Conservation (phyloP, 2,329 filamentous ascomycete genomes). For the Monilinia fructicola region DNA sequence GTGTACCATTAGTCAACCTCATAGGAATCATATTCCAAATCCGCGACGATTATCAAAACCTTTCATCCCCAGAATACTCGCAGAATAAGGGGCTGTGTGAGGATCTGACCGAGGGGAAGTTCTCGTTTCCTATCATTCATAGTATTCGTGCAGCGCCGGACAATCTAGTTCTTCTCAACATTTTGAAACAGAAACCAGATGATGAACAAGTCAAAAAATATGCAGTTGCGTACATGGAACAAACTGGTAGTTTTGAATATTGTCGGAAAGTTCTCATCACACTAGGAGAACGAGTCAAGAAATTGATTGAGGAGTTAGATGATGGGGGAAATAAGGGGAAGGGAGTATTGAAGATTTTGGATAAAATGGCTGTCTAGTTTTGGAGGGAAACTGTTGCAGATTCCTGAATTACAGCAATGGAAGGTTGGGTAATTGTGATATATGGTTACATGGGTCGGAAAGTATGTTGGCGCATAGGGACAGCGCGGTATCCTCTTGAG, state of each 20-base stretch:
- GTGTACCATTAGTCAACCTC: constrained; percentile 79
- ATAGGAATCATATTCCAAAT: constrained; percentile 89
- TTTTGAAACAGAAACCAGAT: constrained; percentile 83
- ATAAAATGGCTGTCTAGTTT: constrained; percentile 55
- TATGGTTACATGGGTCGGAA: not conserved
- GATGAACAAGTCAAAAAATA: constrained; percentile 89
- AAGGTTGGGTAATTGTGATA: not conserved
- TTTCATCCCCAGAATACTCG: constrained; percentile 71
- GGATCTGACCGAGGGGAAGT: constrained; percentile 95
- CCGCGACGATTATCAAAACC: constrained; percentile 90
- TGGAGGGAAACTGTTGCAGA: not conserved
- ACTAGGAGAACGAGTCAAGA: constrained; percentile 62
- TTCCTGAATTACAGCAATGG: no score
- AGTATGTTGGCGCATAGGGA: not conserved
- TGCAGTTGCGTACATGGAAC: constrained; percentile 87
- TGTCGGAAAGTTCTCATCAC: constrained; percentile 66
- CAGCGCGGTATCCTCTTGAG: not conserved
- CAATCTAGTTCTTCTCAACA: constrained; percentile 83
- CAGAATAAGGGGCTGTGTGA: constrained; percentile 92
- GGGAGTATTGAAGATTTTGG: constrained; percentile 65
- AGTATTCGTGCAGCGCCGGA: constrained; percentile 74
- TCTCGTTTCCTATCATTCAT: constrained; percentile 94
- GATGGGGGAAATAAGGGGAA: constrained; percentile 52
- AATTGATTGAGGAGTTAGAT: constrained; percentile 64
- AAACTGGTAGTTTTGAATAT: constrained; percentile 86